Evolutionary conservation across 2,329 filamentous ascomycete species (phyloP), one percentile per base, ranked within the genome.

Genomic region (Microascus cirrosus): DNA sequence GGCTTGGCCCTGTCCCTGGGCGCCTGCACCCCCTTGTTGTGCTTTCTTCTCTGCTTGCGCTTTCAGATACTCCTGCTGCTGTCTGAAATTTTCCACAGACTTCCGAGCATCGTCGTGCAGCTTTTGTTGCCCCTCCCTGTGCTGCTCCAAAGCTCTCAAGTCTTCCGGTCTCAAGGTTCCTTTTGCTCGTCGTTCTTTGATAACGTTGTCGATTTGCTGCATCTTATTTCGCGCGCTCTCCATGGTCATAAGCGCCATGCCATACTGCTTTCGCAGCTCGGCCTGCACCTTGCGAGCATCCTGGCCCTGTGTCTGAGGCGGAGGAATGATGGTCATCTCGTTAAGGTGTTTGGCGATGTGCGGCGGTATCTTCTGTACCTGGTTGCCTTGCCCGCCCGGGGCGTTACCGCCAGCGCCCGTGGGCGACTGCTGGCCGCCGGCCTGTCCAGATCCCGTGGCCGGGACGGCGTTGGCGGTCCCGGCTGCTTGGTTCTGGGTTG

Each of bases 141-240:
- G 71, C 1, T 75, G 69, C 48, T 75, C 70, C 13, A 73, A 69
- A 25, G 73, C 70, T 58, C 74, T 75, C 35, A 74, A 64, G 55
- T 82, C 78, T 2, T 81, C 78, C 1, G 76, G 67, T 3, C 70
- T 72, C 13, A 80, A 65, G 22, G 72, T 73, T 2, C 76, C 76
- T 25, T 72, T 72, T 3, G 73, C 69, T 15, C 70, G 66, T 24
- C 77, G 69, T 20, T 77, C 73, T 54, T 74, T 74, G 22, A 74
- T 66, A 2, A 69, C 61, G 53, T 69, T 68, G 12, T 81, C 77
- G 56, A 80, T 67, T 55, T 67, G 66, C 2, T 66, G 66, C 3
- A 80, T 64, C 53, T 72, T 70, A n/a, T 61, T 64, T 12, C 75
- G 73, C 2, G 71, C 69, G 11, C 62, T 69, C 42, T 82, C 79